Base-by-base conservation (phyloP, 306 rosid species). In the Citrullus amarus region DNA sequence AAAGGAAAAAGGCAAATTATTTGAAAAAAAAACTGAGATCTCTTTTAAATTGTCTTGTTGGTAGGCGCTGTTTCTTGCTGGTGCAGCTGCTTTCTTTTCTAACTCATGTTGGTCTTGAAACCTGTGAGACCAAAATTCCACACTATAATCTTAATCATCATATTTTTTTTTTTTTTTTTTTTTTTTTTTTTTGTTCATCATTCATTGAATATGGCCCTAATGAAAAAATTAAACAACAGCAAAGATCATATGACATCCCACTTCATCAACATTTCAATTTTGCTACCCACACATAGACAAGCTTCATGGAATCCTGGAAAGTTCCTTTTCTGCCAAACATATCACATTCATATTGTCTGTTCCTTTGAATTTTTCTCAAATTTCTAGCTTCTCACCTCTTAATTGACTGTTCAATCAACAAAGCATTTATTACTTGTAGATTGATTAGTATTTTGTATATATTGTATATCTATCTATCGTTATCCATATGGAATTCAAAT, bases 31-130 rank as follows among this genome's bases (percentile, higher is more conserved):
- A 39, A 11, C 11, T 12, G 68, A 58, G 75, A 70, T 20, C 56
- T 70, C 13, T 70, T 70, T 12, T 44, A 13, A 43, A 70, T 70
- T 59, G 20, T 58, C n/a, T 59, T 77, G 70, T 59, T 57, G 80
- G 80, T 59, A 59, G 69, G 71, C 32, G 79, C 79, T 76, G 50
- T 54, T 28, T 44, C 34, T 13, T 44, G 75, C 53, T 76, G 79
- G 12, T 56, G 38, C 75, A 43, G 38, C 75, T 72, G 58, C 59
- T 74, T 74, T 9, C 32, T 74, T 74, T 18, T 63, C 80, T 44
- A 77, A 77, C 58, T 77, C 70, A 77, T 77, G 80, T 59, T 32
- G 54, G 80, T 25, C 69, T 77, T 58, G 80, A 77, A 77, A 77
- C 80, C 80, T 77, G 80, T 39, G 69, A 41, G 41, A 77, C 57